Evolutionary conservation across 768 basidiomycete species (phyloP), one percentile per base, ranked within the genome.

Genomic region (Erythrobasidium yunnanense): DNA sequence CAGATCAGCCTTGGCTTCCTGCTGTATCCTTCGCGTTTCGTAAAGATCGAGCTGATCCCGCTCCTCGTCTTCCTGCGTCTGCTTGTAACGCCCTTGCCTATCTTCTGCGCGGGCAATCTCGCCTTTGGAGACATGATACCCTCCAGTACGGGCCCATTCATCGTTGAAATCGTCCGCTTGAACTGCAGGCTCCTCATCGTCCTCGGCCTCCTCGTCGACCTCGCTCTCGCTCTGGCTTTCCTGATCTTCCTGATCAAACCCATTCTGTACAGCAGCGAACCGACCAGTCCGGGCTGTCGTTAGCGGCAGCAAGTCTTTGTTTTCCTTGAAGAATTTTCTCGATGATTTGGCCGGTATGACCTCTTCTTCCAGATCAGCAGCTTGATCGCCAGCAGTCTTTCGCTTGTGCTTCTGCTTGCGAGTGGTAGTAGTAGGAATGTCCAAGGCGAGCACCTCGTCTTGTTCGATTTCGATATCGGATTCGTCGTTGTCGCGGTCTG

Each of bases 11-110:
- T 45, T 45, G n/a, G 60, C 52, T 30, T 66, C 63, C 29, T 58
- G 49, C 68, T 73, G 72, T 45, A 73, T 52, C 35, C 72, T 6
- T 2, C 66, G 34, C 15, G 71, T 70, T 67, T 73, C 72, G 13
- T 67, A 57, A 18, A 69, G 57, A 51, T 73, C 72, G 33, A 71
- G 58, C 49, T 66, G 67, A 13, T 69, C 53, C 32, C 68, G 68
- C 58, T 73, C 71, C 18, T 69, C 69, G 32, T 71, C 70, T 42
- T 67, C 66, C 7, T 45, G 11, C 52, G 49, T 71, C 70, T 11
- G 67, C 67, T 49, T 70, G 18, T 20, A n/a, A 46, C 20, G 32
- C 20, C 34, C 11, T 38, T 42, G 17, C 46, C 42, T 27, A 8
- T 66, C 66, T 32, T 65, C 66, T 33, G 33, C 17, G 25, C 66